These are phyloP conservation scores for Xerocomus potaroensis DNA, from an alignment of 768 basidiomycete genomes.

Conservation along the genomic window DNA sequence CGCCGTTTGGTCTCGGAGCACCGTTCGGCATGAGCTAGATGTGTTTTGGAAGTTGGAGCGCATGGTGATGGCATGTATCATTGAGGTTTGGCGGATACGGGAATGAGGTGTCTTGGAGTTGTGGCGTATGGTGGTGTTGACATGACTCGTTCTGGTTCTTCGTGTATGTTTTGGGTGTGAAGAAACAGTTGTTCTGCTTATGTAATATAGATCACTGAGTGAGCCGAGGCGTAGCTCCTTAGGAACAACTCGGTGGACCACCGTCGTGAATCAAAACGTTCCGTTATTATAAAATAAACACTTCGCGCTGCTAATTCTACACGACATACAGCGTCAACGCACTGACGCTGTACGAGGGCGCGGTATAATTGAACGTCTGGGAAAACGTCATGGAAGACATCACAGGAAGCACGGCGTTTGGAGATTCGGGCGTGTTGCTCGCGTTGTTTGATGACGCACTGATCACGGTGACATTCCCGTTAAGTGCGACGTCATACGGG, in stretches of 20 bases:
- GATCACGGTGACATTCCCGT: conserved; percentile 45
- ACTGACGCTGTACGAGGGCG: conserved; percentile 41
- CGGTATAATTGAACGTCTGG: conserved; percentile 51
- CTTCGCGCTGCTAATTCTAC: too few relatives aligned
- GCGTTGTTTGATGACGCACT: conserved; percentile 45
- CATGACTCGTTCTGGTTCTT: too few relatives aligned
- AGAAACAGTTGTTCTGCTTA: too few relatives aligned
- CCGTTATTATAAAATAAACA: too few relatives aligned
- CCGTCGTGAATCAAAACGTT: too few relatives aligned
- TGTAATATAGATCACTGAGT: too few relatives aligned
- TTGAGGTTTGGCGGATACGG: neutral
- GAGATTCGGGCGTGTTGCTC: conserved; percentile 51
- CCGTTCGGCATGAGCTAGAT: conserved; percentile 26
- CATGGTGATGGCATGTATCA: neutral
- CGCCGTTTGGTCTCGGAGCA: conserved; percentile 27
- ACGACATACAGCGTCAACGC: conserved; percentile 13
- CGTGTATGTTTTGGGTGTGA: too few relatives aligned
- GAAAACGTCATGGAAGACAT: conserved; percentile 44
- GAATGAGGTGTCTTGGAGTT: neutral
- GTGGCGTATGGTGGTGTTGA: too few relatives aligned
- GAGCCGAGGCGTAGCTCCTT: too few relatives aligned
- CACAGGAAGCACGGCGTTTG: conserved; percentile 42
- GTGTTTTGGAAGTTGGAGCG: neutral
- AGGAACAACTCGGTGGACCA: too few relatives aligned
- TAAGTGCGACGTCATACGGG: conserved; percentile 45